Conservation (phyloP, 1,139 yeast genomes). For the Yamadazyma conglobata region DNA sequence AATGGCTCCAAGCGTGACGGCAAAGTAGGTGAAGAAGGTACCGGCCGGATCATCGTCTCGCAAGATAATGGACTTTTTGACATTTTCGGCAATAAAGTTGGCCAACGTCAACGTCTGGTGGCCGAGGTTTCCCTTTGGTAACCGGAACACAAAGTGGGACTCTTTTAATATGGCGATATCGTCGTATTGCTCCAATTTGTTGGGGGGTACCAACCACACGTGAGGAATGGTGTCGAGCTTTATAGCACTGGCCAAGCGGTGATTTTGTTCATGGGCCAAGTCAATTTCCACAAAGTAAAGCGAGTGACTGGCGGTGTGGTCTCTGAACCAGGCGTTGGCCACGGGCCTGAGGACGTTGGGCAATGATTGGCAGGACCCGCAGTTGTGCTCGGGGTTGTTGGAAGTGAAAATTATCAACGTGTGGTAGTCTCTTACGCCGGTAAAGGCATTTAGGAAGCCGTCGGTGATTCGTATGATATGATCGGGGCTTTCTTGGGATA, state of each 20-base stretch:
- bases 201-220: conserved; percentile 62
- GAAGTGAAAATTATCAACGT: conserved; percentile 36
- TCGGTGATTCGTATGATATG: conserved; percentile 27
- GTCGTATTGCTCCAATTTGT: conserved; percentile 19
- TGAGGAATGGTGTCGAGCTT: conserved; percentile 55
- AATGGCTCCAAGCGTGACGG: conserved; percentile 42
- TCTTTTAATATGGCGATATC: conserved; percentile 26
- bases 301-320: conserved; percentile 35
- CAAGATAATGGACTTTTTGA: conserved; percentile 41
- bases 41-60: conserved; percentile 37
- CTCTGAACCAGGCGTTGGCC: conserved; percentile 40
- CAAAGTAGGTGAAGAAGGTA: conserved; percentile 46
- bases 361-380: conserved; percentile 24
- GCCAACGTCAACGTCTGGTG: conserved; percentile 49
- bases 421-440: conserved; percentile 37
- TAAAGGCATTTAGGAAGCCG: conserved; percentile 27
- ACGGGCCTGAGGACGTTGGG: conserved; percentile 9
- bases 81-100: conserved; percentile 44
- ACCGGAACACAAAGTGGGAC: conserved; percentile 28
- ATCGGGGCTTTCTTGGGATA: conserved; percentile 17
- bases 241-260: conserved; percentile 34
- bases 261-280: conserved; percentile 36
- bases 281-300: conserved; percentile 53
- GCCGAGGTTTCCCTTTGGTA: conserved; percentile 24
- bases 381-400: conserved; percentile 31